Percentiles rank a stretch among this genome's conserved stretches.
phyloP scores from a whole-genome alignment of 1,139 yeast species.

The Suhomyces coccinellae region DNA sequence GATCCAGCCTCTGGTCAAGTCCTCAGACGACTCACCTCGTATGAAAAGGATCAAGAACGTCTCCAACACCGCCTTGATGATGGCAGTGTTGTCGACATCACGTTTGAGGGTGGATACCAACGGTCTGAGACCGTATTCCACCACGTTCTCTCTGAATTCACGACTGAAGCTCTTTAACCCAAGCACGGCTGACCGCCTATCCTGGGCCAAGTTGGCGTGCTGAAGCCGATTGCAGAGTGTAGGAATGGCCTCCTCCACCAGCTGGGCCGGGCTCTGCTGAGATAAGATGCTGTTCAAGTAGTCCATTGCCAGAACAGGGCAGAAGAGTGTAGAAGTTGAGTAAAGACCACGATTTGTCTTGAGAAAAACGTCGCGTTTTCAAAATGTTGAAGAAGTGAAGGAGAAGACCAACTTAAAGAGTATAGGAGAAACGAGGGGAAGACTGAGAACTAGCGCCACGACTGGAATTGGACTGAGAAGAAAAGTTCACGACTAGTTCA shows the following conservation, averaged over 20 bases:
- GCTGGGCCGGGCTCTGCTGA: slow-evolving; percentile 39
- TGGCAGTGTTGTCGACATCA: slow-evolving; percentile 67
- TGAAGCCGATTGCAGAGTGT: slow-evolving; percentile 85
- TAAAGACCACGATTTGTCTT: slow-evolving; percentile 3
- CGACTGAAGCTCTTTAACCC: slow-evolving; percentile 89
- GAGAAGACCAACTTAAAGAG: no score
- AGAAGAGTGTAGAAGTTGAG: neutral
- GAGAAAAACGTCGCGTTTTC: neutral
- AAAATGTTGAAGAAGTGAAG: neutral
- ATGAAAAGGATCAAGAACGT: slow-evolving; percentile 80
- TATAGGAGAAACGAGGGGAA: neutral
- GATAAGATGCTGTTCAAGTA: slow-evolving; percentile 41
- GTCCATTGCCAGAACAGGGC: slow-evolving; percentile 31
- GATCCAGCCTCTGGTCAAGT: slow-evolving; percentile 66
- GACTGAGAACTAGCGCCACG: no score
- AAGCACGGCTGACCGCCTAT: slow-evolving; percentile 87
- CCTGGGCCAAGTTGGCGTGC: slow-evolving; percentile 80
- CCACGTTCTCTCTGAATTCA: slow-evolving; percentile 86
- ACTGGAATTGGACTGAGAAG: no score
- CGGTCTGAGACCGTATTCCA: slow-evolving; percentile 83
- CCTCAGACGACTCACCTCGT: slow-evolving; percentile 51
- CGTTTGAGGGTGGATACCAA: slow-evolving; percentile 64
- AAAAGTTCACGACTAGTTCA: no score
- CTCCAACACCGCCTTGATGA: slow-evolving; percentile 82
- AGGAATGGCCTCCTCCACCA: slow-evolving; percentile 85